Evolutionary conservation across 208 protist genomes (phyloP).

Genomic region (Tritrichomonas musculus): DNA sequence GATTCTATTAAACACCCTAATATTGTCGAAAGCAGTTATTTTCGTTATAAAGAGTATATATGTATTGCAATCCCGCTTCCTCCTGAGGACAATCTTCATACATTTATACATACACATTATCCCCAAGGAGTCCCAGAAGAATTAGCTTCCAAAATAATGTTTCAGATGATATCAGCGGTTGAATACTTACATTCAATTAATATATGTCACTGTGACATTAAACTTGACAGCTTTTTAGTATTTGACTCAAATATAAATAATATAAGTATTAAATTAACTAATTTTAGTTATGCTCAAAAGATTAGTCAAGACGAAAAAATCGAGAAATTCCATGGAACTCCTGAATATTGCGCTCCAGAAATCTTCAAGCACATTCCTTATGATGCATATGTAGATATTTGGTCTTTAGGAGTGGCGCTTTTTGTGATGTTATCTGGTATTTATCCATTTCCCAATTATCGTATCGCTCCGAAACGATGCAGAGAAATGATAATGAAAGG

Average conservation of each 20-base stretch:
- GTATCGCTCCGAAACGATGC: too few species aligned
- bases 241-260: background rate
- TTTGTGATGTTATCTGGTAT: background rate
- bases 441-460: constrained; percentile 27
- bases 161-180: background rate
- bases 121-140: background rate
- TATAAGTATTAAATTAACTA: background rate
- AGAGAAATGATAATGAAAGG: too few species aligned
- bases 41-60: too few species aligned
- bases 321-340: background rate
- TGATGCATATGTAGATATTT: background rate
- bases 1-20: too few species aligned
- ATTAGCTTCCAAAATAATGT: background rate
- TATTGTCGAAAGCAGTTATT: too few species aligned
- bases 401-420: background rate
- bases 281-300: background rate
- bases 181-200: background rate
- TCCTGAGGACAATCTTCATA: background rate
- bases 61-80: background rate
- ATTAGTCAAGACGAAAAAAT: background rate
- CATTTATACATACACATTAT: background rate
- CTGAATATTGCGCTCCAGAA: constrained; percentile 9
- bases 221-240: background rate
- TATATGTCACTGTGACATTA: background rate
- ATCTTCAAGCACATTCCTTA: background rate